These are phyloP conservation scores for Actinomortierella wolfii DNA, from an alignment of 371 early-diverging fungal genomes.

Conservation along the genomic window DNA sequence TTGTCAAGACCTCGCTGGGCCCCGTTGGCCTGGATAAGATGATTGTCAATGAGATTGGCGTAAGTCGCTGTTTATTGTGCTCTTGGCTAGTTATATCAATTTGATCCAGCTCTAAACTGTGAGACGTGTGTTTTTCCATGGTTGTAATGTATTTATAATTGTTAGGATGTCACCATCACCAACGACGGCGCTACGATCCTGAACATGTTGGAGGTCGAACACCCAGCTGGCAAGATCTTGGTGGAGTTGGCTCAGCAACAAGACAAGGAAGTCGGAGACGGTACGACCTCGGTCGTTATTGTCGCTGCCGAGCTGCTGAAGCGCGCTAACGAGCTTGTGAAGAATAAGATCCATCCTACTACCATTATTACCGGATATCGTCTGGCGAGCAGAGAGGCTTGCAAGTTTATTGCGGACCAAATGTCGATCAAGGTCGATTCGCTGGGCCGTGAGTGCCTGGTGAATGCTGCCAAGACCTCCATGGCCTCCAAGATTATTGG, in stretches of 20 bases:
- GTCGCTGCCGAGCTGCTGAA: constrained; percentile 98
- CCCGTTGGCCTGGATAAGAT: constrained; percentile 99
- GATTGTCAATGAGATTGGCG: constrained; percentile 99
- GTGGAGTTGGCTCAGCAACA: constrained; percentile 99
- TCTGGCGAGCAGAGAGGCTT: constrained; percentile 97
- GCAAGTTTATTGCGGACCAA: constrained; percentile 97
- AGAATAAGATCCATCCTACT: constrained; percentile 98
- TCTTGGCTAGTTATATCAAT: too few species aligned
- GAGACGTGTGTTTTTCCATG: not conserved
- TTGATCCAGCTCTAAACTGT: too few species aligned
- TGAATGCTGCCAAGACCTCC: constrained; percentile 97
- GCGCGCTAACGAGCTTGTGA: constrained; percentile 96
- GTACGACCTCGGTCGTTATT: constrained; percentile 99
- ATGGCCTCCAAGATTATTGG: constrained; percentile 99
- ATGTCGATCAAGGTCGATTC: constrained; percentile 94
- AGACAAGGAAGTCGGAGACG: constrained; percentile 99
- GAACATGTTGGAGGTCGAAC: constrained; percentile 95
- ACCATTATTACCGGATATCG: constrained; percentile 99
- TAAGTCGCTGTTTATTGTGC: constrained; percentile 54
- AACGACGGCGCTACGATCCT: constrained; percentile 99
- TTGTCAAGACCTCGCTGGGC: constrained; percentile 98
- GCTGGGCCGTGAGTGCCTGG: constrained; percentile 90
- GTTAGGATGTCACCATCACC: constrained; percentile 98
- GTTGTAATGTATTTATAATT: not conserved
- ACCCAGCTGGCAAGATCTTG: constrained; percentile 97